These are phyloP conservation scores for Trypanosoma conorhini DNA, from an alignment of 208 protist species.

Conservation along the genomic window DNA sequence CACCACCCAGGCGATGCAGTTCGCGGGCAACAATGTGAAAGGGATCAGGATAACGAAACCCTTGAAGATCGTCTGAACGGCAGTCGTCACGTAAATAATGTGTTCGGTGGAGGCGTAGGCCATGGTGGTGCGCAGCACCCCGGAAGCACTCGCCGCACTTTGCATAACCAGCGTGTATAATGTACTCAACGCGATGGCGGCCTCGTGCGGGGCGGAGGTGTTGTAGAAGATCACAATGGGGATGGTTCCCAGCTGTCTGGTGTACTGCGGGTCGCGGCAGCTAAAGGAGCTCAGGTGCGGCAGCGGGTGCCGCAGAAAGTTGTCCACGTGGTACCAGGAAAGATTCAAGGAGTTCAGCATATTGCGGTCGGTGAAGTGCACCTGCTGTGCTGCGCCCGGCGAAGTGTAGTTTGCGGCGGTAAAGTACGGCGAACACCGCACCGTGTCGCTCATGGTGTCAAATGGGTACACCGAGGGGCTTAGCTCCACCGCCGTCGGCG, in stretches of 20 bases:
- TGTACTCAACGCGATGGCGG: slow-evolving; percentile 14
- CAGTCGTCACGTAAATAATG: neutral
- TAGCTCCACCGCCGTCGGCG: neutral
- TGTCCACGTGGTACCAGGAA: slow-evolving; percentile 20
- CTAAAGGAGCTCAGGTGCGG: slow-evolving; percentile 4
- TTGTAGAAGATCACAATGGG: slow-evolving; percentile 50
- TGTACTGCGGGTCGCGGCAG: slow-evolving; percentile 1
- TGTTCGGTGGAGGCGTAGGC: neutral
- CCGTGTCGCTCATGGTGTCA: slow-evolving; percentile 12
- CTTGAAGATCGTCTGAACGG: slow-evolving; percentile 50
- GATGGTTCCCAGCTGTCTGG: slow-evolving; percentile 14
- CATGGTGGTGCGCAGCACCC: neutral
- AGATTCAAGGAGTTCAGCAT: slow-evolving; percentile 15
- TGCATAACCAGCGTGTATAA: slow-evolving; percentile 1
- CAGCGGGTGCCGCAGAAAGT: neutral
- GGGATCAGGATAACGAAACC: slow-evolving; percentile 70
- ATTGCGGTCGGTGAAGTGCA: slow-evolving; percentile 6
- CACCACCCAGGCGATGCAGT: slow-evolving; percentile 73
- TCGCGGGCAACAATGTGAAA: slow-evolving; percentile 66
- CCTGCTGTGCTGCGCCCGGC: neutral
- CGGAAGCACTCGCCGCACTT: neutral
- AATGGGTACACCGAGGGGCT: neutral
- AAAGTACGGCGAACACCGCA: slow-evolving; percentile 4
- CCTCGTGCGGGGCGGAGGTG: slow-evolving; percentile 44
- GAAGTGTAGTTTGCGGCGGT: neutral